Conservation (phyloP, 495 filamentous ascomycete genomes). For the Choiromyces venosus region DNA sequence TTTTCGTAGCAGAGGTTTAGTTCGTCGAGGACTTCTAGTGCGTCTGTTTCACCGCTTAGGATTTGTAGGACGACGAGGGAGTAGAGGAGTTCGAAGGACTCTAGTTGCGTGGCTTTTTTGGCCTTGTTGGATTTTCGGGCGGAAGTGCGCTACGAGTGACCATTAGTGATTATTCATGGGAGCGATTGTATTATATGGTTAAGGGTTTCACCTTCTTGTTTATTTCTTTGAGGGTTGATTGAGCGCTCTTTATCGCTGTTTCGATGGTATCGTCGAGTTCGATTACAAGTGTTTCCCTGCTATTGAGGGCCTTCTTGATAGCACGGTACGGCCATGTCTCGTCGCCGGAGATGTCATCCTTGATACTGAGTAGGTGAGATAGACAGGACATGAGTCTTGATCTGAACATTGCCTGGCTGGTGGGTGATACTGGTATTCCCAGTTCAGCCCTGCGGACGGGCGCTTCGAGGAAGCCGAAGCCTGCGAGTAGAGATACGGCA, state of each 20-base stretch:
- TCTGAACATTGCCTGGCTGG: constrained; percentile 64
- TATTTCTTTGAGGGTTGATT: constrained; percentile 62
- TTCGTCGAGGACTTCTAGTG: constrained; percentile 67
- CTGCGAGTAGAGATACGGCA: constrained; percentile 42
- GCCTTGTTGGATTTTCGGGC: constrained; percentile 7
- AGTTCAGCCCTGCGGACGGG: constrained; percentile 39
- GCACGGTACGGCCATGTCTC: constrained; percentile 49
- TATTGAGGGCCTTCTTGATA: constrained; percentile 48
- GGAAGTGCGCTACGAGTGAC: background rate
- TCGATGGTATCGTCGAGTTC: constrained; percentile 58
- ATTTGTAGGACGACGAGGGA: constrained; percentile 80
- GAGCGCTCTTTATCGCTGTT: constrained; percentile 56
- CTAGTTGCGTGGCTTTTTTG: constrained; percentile 38
- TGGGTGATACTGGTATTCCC: constrained; percentile 51
- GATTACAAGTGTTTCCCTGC: constrained; percentile 52
- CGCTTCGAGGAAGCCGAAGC: constrained; percentile 46
- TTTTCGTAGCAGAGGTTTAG: constrained; percentile 66
- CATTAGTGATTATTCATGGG: background rate
- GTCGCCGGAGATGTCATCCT: constrained; percentile 48
- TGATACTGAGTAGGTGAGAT: constrained; percentile 62
- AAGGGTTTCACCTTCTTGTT: constrained; percentile 52
- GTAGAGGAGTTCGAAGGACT: constrained; percentile 73
- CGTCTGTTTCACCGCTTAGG: constrained; percentile 83
- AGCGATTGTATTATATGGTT: background rate
- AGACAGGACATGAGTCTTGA: constrained; percentile 62